These are phyloP conservation scores for Verruconis gallopava DNA, from an alignment of 2,329 filamentous ascomycete species.

Conservation along the genomic window DNA sequence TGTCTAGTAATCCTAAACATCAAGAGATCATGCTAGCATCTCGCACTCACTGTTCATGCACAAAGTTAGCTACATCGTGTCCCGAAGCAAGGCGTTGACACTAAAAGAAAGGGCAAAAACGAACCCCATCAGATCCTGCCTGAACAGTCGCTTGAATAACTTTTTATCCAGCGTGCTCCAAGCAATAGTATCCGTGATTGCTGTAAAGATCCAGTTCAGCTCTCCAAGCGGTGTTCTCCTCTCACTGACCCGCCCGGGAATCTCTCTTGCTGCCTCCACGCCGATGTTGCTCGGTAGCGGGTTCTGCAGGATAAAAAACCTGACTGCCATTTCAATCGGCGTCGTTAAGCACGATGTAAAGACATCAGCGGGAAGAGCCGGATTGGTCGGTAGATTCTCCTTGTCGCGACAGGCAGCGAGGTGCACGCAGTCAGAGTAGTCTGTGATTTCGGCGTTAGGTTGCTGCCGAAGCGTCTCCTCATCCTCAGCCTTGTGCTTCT, in stretches of 20 bases:
- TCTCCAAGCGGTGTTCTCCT: constrained; percentile 87
- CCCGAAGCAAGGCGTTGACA: too few relatives aligned
- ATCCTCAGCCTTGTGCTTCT: constrained; percentile 89
- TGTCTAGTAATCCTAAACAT: too few relatives aligned
- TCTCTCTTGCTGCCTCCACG: constrained; percentile 72
- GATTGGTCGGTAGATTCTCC: constrained; percentile 90
- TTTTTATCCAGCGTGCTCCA: constrained; percentile 90
- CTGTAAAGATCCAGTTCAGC: constrained; percentile 98
- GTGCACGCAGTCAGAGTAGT: constrained; percentile 79
- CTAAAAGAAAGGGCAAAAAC: too few relatives aligned
- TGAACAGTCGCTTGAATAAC: constrained; percentile 90
- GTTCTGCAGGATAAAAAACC: constrained; percentile 93
- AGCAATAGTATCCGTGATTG: constrained; percentile 95
- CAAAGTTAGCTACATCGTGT: too few relatives aligned
- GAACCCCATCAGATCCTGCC: constrained; percentile 97
- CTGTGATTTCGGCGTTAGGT: constrained; percentile 48
- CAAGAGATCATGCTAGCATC: too few relatives aligned
- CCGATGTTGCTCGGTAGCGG: constrained; percentile 55
- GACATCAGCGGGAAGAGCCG: constrained; percentile 80
- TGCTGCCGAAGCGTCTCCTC: constrained; percentile 62
- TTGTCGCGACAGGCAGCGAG: constrained; percentile 81
- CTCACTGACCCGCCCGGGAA: constrained; percentile 85
- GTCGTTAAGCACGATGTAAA: constrained; percentile 95
- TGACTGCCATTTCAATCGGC: constrained; percentile 91
- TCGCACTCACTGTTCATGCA: too few relatives aligned